Conservation (phyloP, 1,284 basidiomycete species). For the Jaminaea rosea region DNA sequence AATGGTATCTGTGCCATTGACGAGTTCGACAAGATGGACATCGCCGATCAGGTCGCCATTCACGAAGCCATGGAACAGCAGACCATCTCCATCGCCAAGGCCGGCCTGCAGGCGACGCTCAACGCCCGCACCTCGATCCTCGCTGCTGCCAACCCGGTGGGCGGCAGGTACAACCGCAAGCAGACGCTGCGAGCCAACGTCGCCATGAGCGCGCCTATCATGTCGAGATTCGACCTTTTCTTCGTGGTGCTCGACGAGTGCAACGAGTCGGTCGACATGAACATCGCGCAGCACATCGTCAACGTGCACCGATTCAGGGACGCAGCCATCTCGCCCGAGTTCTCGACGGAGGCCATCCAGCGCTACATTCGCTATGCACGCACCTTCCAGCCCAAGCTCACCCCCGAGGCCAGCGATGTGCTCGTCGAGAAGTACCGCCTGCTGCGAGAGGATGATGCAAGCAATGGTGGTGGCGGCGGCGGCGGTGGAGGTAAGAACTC, state of each 20-base stretch:
- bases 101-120: slow-evolving; percentile 94
- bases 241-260: slow-evolving; percentile 98
- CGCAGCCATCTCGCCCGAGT: slow-evolving; percentile 88
- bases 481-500: slow-evolving; percentile 66
- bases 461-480: slow-evolving; percentile 10
- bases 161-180: slow-evolving; percentile 93
- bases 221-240: slow-evolving; percentile 98
- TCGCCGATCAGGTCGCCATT: slow-evolving; percentile 95
- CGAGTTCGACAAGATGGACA: slow-evolving; percentile 99
- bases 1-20: slow-evolving; percentile 99
- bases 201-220: slow-evolving; percentile 96
- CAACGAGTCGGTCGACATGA: slow-evolving; percentile 81
- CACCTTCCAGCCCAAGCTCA: slow-evolving; percentile 79
- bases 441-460: slow-evolving; percentile 79
- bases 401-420: slow-evolving; percentile 80
- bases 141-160: slow-evolving; percentile 93
- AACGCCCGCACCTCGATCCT: slow-evolving; percentile 96
- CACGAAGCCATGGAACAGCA: slow-evolving; percentile 99
- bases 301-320: slow-evolving; percentile 94
- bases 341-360: slow-evolving; percentile 90
- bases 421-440: slow-evolving; percentile 92
- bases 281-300: slow-evolving; percentile 93
- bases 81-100: slow-evolving; percentile 98
- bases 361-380: slow-evolving; percentile 92
- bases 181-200: slow-evolving; percentile 88